phyloP scores from a whole-genome alignment of 345 rosid genomes.

The Sisymbrium irio region DNA sequence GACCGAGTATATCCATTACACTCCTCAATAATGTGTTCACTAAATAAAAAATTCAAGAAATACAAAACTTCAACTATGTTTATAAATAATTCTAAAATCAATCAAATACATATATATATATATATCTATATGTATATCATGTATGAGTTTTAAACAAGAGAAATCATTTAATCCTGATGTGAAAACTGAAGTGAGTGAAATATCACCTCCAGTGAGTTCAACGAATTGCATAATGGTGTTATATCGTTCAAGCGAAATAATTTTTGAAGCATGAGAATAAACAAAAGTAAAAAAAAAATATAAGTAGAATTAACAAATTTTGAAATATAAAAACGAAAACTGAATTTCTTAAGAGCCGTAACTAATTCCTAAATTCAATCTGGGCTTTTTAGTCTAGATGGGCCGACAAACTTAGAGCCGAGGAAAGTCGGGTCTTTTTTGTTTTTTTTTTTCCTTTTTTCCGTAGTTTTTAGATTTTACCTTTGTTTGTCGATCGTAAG shows the following conservation, averaged over 20 bases:
- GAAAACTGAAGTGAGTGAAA: not conserved
- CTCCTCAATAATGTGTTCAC: not conserved
- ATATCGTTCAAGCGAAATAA: not conserved
- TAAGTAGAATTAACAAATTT: too few species aligned
- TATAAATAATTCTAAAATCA: not conserved
- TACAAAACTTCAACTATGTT: not conserved
- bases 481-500: too few species aligned
- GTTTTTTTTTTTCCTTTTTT: too few species aligned
- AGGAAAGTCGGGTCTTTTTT: too few species aligned
- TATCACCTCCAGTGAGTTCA: not conserved
- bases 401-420: too few species aligned
- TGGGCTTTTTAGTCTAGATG: too few species aligned
- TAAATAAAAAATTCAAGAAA: not conserved
- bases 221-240: not conserved
- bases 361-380: not conserved
- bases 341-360: not conserved
- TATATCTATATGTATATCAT: not conserved
- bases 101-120: not conserved
- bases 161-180: not conserved
- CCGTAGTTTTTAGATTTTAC: too few species aligned
- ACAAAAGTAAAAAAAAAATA: not conserved
- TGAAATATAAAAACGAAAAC: not conserved
- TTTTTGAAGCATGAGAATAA: not conserved
- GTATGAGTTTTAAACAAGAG: not conserved
- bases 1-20: conserved; percentile 6